Conservation (phyloP, 805 yeast genomes). For the Metschnikowia matae region DNA sequence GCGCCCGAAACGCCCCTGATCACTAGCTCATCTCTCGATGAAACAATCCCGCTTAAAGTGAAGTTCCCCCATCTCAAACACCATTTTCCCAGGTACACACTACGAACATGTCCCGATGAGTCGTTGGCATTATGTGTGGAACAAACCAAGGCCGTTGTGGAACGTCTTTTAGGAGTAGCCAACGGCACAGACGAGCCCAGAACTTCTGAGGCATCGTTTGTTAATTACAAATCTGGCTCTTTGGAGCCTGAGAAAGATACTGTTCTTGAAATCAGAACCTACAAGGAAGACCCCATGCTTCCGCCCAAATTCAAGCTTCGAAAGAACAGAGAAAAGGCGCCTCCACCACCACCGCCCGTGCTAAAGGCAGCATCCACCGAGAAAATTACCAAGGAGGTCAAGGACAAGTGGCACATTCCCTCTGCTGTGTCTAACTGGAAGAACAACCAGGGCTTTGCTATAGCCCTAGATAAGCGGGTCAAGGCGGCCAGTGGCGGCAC, state of each 20-base stretch:
- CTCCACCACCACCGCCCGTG: slow-evolving; percentile 64
- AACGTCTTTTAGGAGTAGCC: slow-evolving; percentile 45
- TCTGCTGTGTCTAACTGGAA: slow-evolving; percentile 94
- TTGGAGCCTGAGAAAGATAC: slow-evolving; percentile 8
- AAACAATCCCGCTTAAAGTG: slow-evolving; percentile 56
- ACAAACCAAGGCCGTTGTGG: slow-evolving; percentile 56
- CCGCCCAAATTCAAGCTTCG: slow-evolving; percentile 75
- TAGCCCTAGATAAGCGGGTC: slow-evolving; percentile 73
- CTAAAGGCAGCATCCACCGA: slow-evolving; percentile 50
- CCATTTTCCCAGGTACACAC: slow-evolving; percentile 33
- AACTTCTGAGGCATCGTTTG: slow-evolving; percentile 11
- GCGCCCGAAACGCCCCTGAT: slow-evolving; percentile 14
- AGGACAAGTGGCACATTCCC: slow-evolving; percentile 81
- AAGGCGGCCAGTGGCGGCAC: slow-evolving; percentile 43
- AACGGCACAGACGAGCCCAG: slow-evolving; percentile 17
- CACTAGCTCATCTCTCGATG: slow-evolving; percentile 25
- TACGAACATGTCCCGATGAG: slow-evolving; percentile 42
- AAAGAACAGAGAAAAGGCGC: slow-evolving; percentile 60
- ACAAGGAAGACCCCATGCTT: slow-evolving; percentile 76
- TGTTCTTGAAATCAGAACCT: slow-evolving; percentile 61
- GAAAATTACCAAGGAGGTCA: slow-evolving; percentile 64
- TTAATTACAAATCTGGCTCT: slow-evolving; percentile 20
- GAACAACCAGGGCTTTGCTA: slow-evolving; percentile 85
- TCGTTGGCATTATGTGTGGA: slow-evolving; percentile 45
- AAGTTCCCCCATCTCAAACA: slow-evolving; percentile 36